Evolutionary conservation across 2,329 filamentous ascomycete genomes (phyloP).

Genomic region (Colletotrichum zoysiae): DNA sequence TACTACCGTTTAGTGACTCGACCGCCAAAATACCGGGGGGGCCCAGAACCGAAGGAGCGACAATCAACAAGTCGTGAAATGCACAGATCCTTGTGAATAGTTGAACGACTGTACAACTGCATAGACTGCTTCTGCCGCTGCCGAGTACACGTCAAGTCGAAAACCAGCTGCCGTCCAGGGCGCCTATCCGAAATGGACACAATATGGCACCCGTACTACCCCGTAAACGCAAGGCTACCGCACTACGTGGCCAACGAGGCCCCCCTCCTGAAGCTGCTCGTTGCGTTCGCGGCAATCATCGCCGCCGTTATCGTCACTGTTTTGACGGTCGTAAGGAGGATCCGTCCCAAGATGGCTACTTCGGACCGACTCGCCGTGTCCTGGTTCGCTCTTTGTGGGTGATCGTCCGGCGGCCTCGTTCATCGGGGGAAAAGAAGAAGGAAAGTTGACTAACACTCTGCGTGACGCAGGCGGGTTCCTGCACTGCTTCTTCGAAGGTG

Average conservation of each 20-base stretch:
- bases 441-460: slow-evolving; percentile 31
- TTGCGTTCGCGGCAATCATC: slow-evolving; percentile 54
- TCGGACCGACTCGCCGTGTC: slow-evolving; percentile 59
- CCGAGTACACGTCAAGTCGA: neutral
- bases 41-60: neutral
- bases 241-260: slow-evolving; percentile 60
- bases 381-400: slow-evolving; percentile 70
- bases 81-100: neutral
- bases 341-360: slow-evolving; percentile 49
- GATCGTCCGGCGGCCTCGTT: neutral
- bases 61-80: neutral
- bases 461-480: slow-evolving; percentile 70
- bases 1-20: neutral
- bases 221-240: slow-evolving; percentile 57
- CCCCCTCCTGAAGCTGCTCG: slow-evolving; percentile 54
- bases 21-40: neutral
- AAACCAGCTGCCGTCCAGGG: neutral
- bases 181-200: neutral
- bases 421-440: neutral
- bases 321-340: slow-evolving; percentile 48
- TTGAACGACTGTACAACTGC: no score
- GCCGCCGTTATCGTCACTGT: slow-evolving; percentile 52
- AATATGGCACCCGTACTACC: slow-evolving; percentile 63
- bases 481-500: slow-evolving; percentile 86
- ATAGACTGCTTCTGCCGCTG: neutral